Evolutionary conservation across 1,139 yeast species (phyloP).

Genomic region (Scheffersomyces titani): DNA sequence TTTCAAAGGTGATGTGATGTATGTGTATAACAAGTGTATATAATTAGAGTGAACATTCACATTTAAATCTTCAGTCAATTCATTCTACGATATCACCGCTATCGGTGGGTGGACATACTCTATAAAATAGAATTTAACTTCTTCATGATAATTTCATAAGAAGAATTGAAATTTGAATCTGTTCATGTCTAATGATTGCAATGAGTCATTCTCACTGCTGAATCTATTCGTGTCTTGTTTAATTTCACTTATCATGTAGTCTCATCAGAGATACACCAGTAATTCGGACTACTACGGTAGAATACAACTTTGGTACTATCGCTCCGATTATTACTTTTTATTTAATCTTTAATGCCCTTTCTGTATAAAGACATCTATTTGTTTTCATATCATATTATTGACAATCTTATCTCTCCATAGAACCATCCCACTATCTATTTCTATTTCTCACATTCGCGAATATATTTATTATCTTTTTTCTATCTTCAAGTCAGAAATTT

Average conservation of each 20-base stretch:
- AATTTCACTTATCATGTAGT: not conserved
- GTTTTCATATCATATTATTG: not conserved
- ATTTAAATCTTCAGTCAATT: too few relatives aligned
- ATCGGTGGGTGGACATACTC: too few relatives aligned
- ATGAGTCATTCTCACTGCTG: not conserved
- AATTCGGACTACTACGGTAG: not conserved
- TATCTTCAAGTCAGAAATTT: not conserved
- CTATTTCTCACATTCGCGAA: not conserved
- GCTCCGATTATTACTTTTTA: not conserved
- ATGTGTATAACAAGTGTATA: too few relatives aligned
- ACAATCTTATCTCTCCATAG: too few relatives aligned
- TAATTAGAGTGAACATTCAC: too few relatives aligned
- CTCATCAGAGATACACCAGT: not conserved
- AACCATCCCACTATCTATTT: constrained; percentile 2
- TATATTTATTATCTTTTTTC: not conserved
- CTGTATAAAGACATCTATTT: too few relatives aligned
- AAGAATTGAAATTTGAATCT: not conserved
- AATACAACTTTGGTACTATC: not conserved
- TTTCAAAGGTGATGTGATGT: too few relatives aligned
- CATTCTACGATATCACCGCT: too few relatives aligned
- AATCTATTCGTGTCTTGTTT: not conserved
- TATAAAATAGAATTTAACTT: too few relatives aligned
- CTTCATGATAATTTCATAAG: too few relatives aligned
- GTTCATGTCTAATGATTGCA: not conserved
- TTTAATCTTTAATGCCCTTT: not conserved